A percentile compares a stretch with the other conserved stretches of the same genome.
phyloP scores from a whole-genome alignment of 768 basidiomycete genomes.

The Artomyces pyxidatus region DNA sequence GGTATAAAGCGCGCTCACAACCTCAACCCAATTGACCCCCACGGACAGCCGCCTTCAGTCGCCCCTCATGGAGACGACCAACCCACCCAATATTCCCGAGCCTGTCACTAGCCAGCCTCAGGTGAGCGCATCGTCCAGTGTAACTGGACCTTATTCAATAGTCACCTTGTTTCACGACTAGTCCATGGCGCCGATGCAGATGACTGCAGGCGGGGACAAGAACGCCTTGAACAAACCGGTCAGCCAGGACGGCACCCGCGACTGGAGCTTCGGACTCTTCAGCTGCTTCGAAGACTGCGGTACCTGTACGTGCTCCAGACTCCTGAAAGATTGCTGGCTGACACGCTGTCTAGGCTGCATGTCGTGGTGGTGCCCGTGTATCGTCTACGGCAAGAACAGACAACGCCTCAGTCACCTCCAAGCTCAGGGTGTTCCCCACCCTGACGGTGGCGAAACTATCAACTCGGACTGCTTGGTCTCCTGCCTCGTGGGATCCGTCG shows the following conservation, averaged over 20 bases:
- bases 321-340: neutral
- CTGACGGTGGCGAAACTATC: slow-evolving; percentile 15
- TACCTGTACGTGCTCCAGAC: neutral
- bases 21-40: too few species aligned
- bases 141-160: neutral
- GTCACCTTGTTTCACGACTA: too few species aligned
- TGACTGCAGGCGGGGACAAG: neutral
- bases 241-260: neutral
- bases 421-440: slow-evolving; percentile 25
- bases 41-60: too few species aligned
- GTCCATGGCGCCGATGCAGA: neutral
- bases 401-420: slow-evolving; percentile 27
- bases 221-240: neutral
- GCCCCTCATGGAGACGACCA: too few species aligned
- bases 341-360: neutral
- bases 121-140: neutral
- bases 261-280: neutral
- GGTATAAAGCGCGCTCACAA: too few species aligned
- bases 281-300: neutral
- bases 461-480: neutral
- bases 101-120: neutral
- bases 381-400: slow-evolving; percentile 30
- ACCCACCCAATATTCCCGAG: too few species aligned
- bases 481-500: neutral
- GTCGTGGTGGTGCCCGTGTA: slow-evolving; percentile 31